Conservation (phyloP, 148 eudicot species). For the Vaccinium darrowii region DNA sequence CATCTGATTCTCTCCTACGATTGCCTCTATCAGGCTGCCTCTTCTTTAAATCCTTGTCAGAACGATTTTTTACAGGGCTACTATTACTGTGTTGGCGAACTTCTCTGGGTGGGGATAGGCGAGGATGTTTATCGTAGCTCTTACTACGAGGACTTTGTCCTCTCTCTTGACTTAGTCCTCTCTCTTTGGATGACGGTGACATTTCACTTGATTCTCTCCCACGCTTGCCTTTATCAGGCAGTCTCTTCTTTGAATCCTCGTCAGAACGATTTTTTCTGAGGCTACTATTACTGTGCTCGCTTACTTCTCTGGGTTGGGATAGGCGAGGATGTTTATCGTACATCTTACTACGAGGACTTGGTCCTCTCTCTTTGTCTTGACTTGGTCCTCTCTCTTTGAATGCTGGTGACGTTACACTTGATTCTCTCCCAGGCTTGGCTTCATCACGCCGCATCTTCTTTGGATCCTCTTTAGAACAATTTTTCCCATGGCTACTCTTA, state of each 20-base stretch:
- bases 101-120: slow-evolving; percentile 23
- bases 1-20: not conserved
- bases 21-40: slow-evolving; percentile 16
- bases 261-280: slow-evolving; percentile 6
- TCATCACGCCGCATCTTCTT: slow-evolving; percentile 28
- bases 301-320: too few relatives aligned
- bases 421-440: not conserved
- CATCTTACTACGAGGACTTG: too few relatives aligned
- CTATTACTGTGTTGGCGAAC: not conserved
- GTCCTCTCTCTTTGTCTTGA: not conserved
- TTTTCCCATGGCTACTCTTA: not conserved
- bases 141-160: not conserved
- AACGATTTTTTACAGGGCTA: not conserved
- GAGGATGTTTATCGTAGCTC: slow-evolving; percentile 12
- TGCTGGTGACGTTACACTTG: not conserved
- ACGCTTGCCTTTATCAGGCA: not conserved
- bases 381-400: not conserved
- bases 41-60: slow-evolving; percentile 20
- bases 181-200: slow-evolving; percentile 1
- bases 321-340: too few relatives aligned
- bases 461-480: slow-evolving; percentile 13
- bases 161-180: not conserved
- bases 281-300: slow-evolving; percentile 10
- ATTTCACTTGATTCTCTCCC: not conserved
- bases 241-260: slow-evolving; percentile 24